Base-by-base conservation (phyloP, 1,139 yeast genomes). In the Nakaseomyces delphensis region DNA sequence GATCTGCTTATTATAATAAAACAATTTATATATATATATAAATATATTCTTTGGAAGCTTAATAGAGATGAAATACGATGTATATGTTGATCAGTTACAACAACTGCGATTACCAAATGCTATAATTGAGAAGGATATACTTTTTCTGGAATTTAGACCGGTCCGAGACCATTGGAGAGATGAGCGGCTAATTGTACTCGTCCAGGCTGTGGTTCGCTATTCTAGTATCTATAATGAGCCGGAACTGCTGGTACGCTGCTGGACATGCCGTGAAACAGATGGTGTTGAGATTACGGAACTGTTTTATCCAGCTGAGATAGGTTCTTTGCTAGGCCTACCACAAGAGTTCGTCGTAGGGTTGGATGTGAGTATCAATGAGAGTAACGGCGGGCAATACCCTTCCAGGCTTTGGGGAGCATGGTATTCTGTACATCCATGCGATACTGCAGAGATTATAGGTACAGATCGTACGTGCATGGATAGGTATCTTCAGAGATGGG, bases 371-470 rank as follows among this genome's bases (percentile, higher is more conserved):
- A 31, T 31, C 4, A 15, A 11, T 29, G 32, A 27, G 30, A 27
- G 19, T 21, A 25, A 25, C 13, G 35, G 11, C 10, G 18, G 10
- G 25, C 25, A 14, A 5, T 28, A 28, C 18, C 6, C 18, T 6
- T 28, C 31, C 1, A 14, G 14, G 5, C 6, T 14, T 13, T 28
- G 16, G 31, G 37, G 37, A 5, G 19, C 42, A 10, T 59, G 60
- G 60, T 55, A 52, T 36, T 42, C 46, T n/a, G 38, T 57, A 8
- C 62, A 59, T 42, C 48, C 53, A 25, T 59, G 63, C 35, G 61
- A 57, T 41, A 55, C 61, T 3, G 45, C 48, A 6, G 48, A 44
- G n/a, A 53, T 55, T 9, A 46, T 57, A 2, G 60, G 61, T 1
- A 42, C 46, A 13, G 36, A 32, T 18, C 6, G 7, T 4, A 8